These are phyloP conservation scores for Bromus sterilis DNA, from an alignment of 176 grass and related monocot genomes.

Conservation along the genomic window DNA sequence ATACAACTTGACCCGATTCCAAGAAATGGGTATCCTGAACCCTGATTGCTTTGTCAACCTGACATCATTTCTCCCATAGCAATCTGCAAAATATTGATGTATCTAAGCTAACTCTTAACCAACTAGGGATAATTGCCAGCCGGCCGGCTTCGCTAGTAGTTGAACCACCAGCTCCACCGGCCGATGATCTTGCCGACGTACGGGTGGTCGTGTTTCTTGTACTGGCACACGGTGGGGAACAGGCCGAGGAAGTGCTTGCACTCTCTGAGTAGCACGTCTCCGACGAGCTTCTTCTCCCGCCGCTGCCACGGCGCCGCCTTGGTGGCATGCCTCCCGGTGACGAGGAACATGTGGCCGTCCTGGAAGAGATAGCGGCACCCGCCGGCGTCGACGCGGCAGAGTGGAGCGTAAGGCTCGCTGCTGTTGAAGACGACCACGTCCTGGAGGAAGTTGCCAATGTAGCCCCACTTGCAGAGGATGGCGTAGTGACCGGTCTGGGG, in stretches of 20 bases:
- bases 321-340: conserved; percentile 22
- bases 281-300: conserved; percentile 33
- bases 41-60: not conserved
- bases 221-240: conserved; percentile 28
- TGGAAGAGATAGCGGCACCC: conserved; percentile 47
- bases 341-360: conserved; percentile 35
- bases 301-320: not conserved
- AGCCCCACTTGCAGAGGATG: conserved; percentile 52
- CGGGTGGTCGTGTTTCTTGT: conserved; percentile 4
- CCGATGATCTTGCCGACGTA: conserved; percentile 51
- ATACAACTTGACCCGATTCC: conserved; percentile 3
- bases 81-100: not conserved
- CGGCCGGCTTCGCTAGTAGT: conserved; percentile 4
- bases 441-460: conserved; percentile 58
- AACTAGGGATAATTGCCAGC: not conserved
- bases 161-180: conserved; percentile 44
- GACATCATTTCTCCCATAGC: not conserved
- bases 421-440: conserved; percentile 46
- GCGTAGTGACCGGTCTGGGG: conserved; percentile 22
- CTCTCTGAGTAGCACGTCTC: conserved; percentile 37
- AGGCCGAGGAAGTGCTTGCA: conserved; percentile 22
- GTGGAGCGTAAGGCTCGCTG: not conserved
- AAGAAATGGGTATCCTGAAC: not conserved
- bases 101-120: not conserved
- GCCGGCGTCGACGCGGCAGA: conserved; percentile 22